phyloP scores from a whole-genome alignment of 768 basidiomycete genomes.

The Naganishia vaughanmartiniae region DNA sequence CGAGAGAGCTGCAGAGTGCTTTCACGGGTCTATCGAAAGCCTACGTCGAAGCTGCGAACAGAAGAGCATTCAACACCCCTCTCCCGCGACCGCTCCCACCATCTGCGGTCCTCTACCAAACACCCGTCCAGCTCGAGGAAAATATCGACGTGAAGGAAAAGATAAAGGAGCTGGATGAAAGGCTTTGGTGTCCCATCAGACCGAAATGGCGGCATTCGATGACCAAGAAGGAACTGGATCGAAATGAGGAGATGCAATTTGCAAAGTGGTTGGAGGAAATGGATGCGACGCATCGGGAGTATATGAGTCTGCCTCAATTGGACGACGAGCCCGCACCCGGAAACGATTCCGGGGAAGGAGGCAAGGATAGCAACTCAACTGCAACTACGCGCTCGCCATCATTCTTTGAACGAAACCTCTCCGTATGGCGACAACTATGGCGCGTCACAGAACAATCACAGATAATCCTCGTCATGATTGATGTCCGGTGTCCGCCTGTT shows the following conservation, averaged over 20 bases:
- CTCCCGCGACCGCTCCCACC: constrained; percentile 43
- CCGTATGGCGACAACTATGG: constrained; percentile 99
- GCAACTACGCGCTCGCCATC: constrained; percentile 62
- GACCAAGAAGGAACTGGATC: constrained; percentile 83
- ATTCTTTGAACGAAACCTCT: constrained; percentile 93
- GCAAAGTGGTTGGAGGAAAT: constrained; percentile 71
- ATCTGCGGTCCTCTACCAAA: constrained; percentile 33
- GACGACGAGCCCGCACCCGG: constrained; percentile 2
- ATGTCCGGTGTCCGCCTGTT: constrained; percentile 86
- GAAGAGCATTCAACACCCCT: constrained; percentile 39
- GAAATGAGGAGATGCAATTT: constrained; percentile 82
- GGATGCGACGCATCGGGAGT: constrained; percentile 60
- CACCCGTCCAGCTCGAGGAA: constrained; percentile 34
- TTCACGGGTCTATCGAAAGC: constrained; percentile 42
- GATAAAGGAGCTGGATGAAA: constrained; percentile 34
- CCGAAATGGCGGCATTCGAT: constrained; percentile 86
- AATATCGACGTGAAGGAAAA: constrained; percentile 27
- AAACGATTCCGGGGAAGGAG: too few relatives aligned
- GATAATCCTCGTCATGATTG: constrained; percentile 90
- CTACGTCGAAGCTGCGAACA: constrained; percentile 43
- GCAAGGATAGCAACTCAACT: too few relatives aligned
- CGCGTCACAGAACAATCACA: constrained; percentile 92
- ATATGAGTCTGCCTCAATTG: constrained; percentile 46
- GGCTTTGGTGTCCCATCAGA: constrained; percentile 61
- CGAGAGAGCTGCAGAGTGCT: constrained; percentile 35